Conservation (phyloP, 495 filamentous ascomycete genomes). For the Hyphodiscus hymeniophilus region DNA sequence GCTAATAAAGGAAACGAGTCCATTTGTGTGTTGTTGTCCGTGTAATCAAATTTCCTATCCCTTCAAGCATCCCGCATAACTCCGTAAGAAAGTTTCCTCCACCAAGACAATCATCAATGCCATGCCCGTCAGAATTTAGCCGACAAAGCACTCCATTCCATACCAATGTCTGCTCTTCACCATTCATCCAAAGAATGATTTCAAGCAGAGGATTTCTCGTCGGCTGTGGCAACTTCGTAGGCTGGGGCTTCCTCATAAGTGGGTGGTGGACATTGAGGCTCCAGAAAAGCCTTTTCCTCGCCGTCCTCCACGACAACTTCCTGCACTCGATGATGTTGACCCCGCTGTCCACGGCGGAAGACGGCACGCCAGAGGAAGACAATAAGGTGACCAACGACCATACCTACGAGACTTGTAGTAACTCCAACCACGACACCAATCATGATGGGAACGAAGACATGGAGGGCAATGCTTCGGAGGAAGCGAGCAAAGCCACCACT, state of each 20-base stretch:
- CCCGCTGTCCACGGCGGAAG: conserved; percentile 20
- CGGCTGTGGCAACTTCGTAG: conserved; percentile 12
- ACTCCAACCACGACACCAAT: conserved; percentile 46
- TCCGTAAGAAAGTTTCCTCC: no score
- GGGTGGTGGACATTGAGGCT: conserved; percentile 18
- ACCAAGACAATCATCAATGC: no score
- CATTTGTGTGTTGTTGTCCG: no score
- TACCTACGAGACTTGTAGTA: conserved; percentile 42
- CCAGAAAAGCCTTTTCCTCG: conserved; percentile 15
- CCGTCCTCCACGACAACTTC: conserved; percentile 5
- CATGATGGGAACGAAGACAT: conserved; percentile 42
- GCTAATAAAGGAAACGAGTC: no score
- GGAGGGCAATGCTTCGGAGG: conserved; percentile 36
- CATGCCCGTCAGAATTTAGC: no score
- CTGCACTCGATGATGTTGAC: conserved; percentile 7
- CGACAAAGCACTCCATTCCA: no score
- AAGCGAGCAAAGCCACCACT: conserved; percentile 31
- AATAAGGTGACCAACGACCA: conserved; percentile 39
- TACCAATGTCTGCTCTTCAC: not conserved
- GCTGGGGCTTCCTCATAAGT: conserved; percentile 14
- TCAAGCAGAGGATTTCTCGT: conserved; percentile 15
- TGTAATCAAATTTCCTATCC: no score
- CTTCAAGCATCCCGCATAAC: no score
- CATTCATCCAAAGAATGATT: not conserved
- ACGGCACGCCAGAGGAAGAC: conserved; percentile 37